Conservation (phyloP, 1,284 basidiomycete genomes). For the Rhodotorula sp. region DNA sequence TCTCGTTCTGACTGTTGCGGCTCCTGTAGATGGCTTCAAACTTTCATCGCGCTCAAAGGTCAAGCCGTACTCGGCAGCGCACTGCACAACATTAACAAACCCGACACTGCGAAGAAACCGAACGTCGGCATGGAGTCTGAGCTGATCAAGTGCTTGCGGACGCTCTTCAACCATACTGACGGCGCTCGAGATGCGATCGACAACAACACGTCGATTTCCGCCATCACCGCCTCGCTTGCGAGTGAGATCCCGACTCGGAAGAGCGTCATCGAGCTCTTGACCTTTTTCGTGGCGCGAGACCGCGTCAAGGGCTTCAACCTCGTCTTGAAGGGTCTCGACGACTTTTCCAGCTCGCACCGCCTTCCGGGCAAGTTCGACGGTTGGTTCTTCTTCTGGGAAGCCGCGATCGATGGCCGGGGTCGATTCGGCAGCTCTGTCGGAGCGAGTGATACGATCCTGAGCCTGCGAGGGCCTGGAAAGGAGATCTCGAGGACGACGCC, state of each 20-base stretch:
- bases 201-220: slow-evolving; percentile 73
- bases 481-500: slow-evolving; percentile 27
- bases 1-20: slow-evolving; percentile 3
- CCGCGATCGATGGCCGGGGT: slow-evolving; percentile 75
- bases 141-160: slow-evolving; percentile 80
- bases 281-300: slow-evolving; percentile 55
- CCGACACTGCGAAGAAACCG: slow-evolving; percentile 57
- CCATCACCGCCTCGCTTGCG: slow-evolving; percentile 80
- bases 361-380: slow-evolving; percentile 68
- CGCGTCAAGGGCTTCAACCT: slow-evolving; percentile 52
- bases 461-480: slow-evolving; percentile 45
- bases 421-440: slow-evolving; percentile 95
- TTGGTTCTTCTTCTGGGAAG: slow-evolving; percentile 85
- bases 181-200: slow-evolving; percentile 75
- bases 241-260: slow-evolving; percentile 79
- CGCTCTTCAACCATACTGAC: slow-evolving; percentile 73
- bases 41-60: slow-evolving; percentile 72
- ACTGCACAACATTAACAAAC: slow-evolving; percentile 67
- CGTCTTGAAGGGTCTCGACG: slow-evolving; percentile 55
- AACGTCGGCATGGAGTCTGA: slow-evolving; percentile 81
- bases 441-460: slow-evolving; percentile 81
- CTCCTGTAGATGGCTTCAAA: slow-evolving; percentile 22
- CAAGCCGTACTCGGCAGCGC: slow-evolving; percentile 81
- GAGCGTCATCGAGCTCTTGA: slow-evolving; percentile 72
- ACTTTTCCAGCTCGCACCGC: slow-evolving; percentile 59